phyloP scores from a whole-genome alignment of 306 rosid genomes.

The Cicer cuneatum region DNA sequence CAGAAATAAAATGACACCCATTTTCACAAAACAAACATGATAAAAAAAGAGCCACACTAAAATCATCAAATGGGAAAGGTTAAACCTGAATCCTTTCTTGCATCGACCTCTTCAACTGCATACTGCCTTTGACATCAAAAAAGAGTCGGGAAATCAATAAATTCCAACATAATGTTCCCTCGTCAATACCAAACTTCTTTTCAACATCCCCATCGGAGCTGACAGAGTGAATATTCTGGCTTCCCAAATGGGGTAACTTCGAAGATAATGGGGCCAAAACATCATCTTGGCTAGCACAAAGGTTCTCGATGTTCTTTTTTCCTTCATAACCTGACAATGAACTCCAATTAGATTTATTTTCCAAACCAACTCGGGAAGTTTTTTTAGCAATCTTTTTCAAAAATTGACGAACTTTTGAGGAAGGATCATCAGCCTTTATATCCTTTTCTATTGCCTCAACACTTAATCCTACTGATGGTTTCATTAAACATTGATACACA shows the following conservation, averaged over 20 bases:
- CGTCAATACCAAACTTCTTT: conserved; percentile 72
- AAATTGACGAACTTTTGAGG: conserved; percentile 78
- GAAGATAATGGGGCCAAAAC: conserved; percentile 51
- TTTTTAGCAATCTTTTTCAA: conserved; percentile 72
- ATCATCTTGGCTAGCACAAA: conserved; percentile 58
- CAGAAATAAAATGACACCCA: conserved; percentile 15
- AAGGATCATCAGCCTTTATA: conserved; percentile 60
- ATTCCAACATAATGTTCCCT: conserved; percentile 85
- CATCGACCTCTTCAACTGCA: conserved; percentile 61
- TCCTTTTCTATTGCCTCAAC: conserved; percentile 65
- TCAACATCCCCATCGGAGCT: conserved; percentile 56
- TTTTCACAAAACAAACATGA: conserved; percentile 20
- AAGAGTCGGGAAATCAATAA: conserved; percentile 83
- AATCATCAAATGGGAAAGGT: conserved; percentile 36
- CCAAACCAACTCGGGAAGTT: conserved; percentile 66
- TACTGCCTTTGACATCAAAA: conserved; percentile 76
- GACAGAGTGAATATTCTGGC: conserved; percentile 53
- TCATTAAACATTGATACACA: conserved; percentile 70
- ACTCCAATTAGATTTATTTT: conserved; percentile 58
- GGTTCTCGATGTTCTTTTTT: conserved; percentile 59
- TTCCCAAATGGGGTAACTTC: conserved; percentile 49
- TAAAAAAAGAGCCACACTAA: neutral
- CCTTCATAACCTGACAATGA: conserved; percentile 62
- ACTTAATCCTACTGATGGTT: conserved; percentile 64
- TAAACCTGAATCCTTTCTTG: conserved; percentile 81